Conservation (phyloP, 306 rosid species). For the Pachyrhizus erosus region DNA sequence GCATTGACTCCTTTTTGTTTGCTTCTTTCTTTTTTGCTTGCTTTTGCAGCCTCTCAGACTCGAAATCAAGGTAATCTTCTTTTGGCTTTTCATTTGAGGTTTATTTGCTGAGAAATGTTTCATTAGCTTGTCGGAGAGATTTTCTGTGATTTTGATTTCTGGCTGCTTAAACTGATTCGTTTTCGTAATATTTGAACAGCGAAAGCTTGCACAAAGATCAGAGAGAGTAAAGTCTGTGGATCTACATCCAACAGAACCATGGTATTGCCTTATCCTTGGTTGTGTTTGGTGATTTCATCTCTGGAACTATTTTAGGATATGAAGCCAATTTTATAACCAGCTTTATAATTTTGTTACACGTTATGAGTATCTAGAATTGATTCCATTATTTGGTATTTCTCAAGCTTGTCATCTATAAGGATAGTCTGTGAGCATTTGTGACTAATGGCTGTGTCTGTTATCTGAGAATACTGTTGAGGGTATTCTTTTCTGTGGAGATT, state of each 20-base stretch:
- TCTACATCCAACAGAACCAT: slow-evolving; percentile 83
- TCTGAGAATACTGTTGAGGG: neutral
- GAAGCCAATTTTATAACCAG: neutral
- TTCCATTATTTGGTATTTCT: slow-evolving; percentile 14
- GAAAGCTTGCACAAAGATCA: slow-evolving; percentile 66
- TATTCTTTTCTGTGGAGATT: neutral
- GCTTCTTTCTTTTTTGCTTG: slow-evolving; percentile 44
- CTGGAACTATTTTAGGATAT: slow-evolving; percentile 20
- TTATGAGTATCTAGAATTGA: neutral
- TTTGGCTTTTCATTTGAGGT: slow-evolving; percentile 14
- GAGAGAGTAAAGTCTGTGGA: slow-evolving; percentile 82
- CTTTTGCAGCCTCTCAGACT: slow-evolving; percentile 97
- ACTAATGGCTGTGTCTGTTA: neutral
- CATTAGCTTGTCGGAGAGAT: slow-evolving; percentile 9
- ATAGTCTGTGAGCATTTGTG: slow-evolving; percentile 11
- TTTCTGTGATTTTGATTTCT: slow-evolving; percentile 18
- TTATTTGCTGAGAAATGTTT: slow-evolving; percentile 35
- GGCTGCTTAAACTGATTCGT: slow-evolving; percentile 38
- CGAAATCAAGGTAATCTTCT: slow-evolving; percentile 85
- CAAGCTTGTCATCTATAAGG: slow-evolving; percentile 32
- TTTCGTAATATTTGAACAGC: slow-evolving; percentile 47
- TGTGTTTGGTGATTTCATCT: slow-evolving; percentile 1
- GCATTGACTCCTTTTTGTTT: slow-evolving; percentile 51
- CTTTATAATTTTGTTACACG: neutral
- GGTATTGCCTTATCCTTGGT: slow-evolving; percentile 53